Evolutionary conservation across 148 eudicot species (phyloP).

Genomic region (Heliamphora exappendiculata): DNA sequence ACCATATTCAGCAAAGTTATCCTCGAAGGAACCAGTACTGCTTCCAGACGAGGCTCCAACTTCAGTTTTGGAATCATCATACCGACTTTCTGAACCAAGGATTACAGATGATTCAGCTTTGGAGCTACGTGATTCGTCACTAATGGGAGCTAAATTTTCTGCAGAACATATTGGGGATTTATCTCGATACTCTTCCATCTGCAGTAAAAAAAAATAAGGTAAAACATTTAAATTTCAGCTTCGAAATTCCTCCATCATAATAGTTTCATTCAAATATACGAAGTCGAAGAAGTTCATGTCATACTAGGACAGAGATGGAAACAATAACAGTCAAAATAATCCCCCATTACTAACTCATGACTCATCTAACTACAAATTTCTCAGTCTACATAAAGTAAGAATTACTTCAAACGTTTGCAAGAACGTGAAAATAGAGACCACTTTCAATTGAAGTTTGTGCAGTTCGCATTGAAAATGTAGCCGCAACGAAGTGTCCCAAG

Average conservation of each 20-base stretch:
- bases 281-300: not conserved
- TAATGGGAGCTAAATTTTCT: slow-evolving; percentile 18
- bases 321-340: not conserved
- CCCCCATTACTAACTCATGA: too few relatives aligned
- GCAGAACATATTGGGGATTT: slow-evolving; percentile 14
- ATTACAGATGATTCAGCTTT: slow-evolving; percentile 17
- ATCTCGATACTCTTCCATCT: slow-evolving; percentile 25
- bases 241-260: not conserved
- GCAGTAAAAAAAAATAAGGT: slow-evolving; percentile 7
- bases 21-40: slow-evolving; percentile 10
- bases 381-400: not conserved
- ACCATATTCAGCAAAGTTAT: slow-evolving; percentile 8
- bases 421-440: not conserved
- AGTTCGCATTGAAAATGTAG: not conserved
- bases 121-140: slow-evolving; percentile 17
- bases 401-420: not conserved
- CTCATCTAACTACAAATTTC: not conserved
- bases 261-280: not conserved
- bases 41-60: slow-evolving; percentile 21
- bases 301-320: not conserved
- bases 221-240: not conserved
- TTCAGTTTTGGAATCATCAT: slow-evolving; percentile 17
- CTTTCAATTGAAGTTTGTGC: not conserved
- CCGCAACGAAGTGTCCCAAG: too few relatives aligned
- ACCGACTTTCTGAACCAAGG: slow-evolving; percentile 21